These are phyloP conservation scores for Sarocladium oryzae DNA, from an alignment of 2,329 filamentous ascomycete genomes.

Conservation along the genomic window DNA sequence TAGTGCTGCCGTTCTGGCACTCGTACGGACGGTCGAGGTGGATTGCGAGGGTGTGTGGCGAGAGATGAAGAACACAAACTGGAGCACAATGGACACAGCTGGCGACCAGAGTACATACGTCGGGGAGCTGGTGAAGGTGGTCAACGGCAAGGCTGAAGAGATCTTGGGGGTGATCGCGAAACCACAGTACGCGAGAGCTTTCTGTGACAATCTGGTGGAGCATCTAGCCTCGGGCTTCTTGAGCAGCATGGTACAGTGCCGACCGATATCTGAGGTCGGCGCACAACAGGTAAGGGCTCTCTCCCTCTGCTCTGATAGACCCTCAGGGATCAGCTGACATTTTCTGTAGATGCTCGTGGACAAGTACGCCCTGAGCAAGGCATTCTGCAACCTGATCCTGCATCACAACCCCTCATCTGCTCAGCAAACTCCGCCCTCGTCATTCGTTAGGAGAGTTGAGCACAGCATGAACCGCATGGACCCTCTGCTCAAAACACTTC, in stretches of 20 bases:
- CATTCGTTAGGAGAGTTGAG: conserved; percentile 82
- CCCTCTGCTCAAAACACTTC: conserved; percentile 88
- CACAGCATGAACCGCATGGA: conserved; percentile 81
- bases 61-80: conserved; percentile 94
- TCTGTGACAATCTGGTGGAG: conserved; percentile 94
- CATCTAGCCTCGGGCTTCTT: conserved; percentile 74
- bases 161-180: conserved; percentile 76
- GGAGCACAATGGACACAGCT: conserved; percentile 88
- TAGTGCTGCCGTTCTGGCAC: conserved; percentile 72
- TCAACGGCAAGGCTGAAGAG: conserved; percentile 66
- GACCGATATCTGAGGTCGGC: conserved; percentile 85
- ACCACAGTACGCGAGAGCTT: conserved; percentile 87
- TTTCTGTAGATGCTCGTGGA: conserved; percentile 77
- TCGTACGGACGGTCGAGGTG: conserved; percentile 78
- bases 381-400: conserved; percentile 64
- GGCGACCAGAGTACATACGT: conserved; percentile 93
- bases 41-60: conserved; percentile 85
- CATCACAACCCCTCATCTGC: conserved; percentile 45
- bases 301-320: too few relatives aligned
- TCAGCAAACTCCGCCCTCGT: conserved; percentile 38
- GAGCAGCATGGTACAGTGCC: conserved; percentile 77
- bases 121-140: conserved; percentile 66
- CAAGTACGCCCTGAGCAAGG: conserved; percentile 82
- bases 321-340: conserved; percentile 18
- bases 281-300: conserved; percentile 67